Base-by-base conservation (phyloP, 495 filamentous ascomycete species). In the Penicillium argentinense region DNA sequence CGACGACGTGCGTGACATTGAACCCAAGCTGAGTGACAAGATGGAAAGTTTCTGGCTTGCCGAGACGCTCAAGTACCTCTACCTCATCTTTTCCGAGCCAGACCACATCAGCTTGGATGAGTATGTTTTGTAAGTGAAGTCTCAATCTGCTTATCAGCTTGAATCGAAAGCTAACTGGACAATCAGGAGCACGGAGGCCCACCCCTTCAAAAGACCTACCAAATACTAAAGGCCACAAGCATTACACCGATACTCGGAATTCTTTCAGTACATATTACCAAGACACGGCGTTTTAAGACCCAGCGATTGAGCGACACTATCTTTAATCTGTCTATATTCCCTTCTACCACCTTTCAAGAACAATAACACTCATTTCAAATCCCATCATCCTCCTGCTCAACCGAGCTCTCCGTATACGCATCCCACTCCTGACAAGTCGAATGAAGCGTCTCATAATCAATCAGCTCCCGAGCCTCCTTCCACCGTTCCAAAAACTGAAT, bases 61-160 rank as follows among this genome's bases (percentile, higher is more conserved):
- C 5, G 89, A 95, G 67, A 93, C 90, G 13, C 69, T 95, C 49
- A 98, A 97, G 61, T 97, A 97, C 62, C 95, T 96, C 49, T 97
- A 93, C 54, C 62, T 97, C 49, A 75, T 96, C 47, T 98, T 91
- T 64, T 85, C 80, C 16, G 81, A 84, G 44, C 83, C 86, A 4
- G 73, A 79, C 49, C 62, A 83, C 39, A 67, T 91, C 21, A 85
- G 76, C 64, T 66, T 95, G 60, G 84, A 88, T 60, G 77, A 84
- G 13, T 88, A 79, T 68, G 82, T 87, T 28, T 59, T 87, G 71
- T 75, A 61, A 56, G 75, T 69, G 3, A 14, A 18, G 26, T 47
- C 12, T 14, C 6, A 2, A 23, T 33, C 11, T 23, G 4, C 19
- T 34, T 11, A 17, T 16, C n/a, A n/a, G n/a, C n/a, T n/a, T n/a